phyloP scores from a whole-genome alignment of 495 filamentous ascomycete species.

The Podospora pseudocomata region DNA sequence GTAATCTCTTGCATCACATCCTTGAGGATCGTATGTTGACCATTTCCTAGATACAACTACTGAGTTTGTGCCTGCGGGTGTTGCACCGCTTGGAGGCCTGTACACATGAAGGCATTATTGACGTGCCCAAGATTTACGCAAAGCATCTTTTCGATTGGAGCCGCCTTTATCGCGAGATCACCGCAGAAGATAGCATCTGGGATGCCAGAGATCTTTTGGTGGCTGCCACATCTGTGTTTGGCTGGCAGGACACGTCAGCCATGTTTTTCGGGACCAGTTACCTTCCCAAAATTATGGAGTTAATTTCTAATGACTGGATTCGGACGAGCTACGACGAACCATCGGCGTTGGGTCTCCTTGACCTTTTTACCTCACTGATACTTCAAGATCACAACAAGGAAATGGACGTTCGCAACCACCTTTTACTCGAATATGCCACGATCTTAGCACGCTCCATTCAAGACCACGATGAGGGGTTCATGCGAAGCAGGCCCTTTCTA shows the following conservation, averaged over 20 bases:
- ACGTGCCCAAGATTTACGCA: neutral
- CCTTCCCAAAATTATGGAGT: neutral
- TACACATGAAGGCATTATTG: neutral
- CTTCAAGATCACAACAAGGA: slow-evolving; percentile 2
- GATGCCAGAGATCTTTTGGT: slow-evolving; percentile 24
- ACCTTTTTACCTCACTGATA: slow-evolving; percentile 21
- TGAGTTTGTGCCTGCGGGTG: slow-evolving; percentile 14
- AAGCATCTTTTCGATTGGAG: slow-evolving; percentile 11
- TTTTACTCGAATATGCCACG: slow-evolving; percentile 14
- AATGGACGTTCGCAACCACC: neutral
- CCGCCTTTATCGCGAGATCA: slow-evolving; percentile 17
- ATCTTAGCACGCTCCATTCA: slow-evolving; percentile 12
- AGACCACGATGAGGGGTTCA: slow-evolving; percentile 10
- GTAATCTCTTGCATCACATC: neutral
- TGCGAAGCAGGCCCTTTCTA: slow-evolving; percentile 26
- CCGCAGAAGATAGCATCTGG: slow-evolving; percentile 20
- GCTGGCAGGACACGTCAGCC: slow-evolving; percentile 6
- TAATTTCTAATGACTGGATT: slow-evolving; percentile 20
- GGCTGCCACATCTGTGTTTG: slow-evolving; percentile 13
- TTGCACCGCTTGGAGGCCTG: neutral
- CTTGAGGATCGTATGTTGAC: neutral
- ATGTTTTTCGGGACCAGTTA: slow-evolving; percentile 8
- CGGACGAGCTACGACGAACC: slow-evolving; percentile 16
- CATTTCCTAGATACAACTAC: neutral
- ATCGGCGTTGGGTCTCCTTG: slow-evolving; percentile 21